Base-by-base conservation (phyloP, 2,329 filamentous ascomycete species). In the Aspergillus eucalypticola region DNA sequence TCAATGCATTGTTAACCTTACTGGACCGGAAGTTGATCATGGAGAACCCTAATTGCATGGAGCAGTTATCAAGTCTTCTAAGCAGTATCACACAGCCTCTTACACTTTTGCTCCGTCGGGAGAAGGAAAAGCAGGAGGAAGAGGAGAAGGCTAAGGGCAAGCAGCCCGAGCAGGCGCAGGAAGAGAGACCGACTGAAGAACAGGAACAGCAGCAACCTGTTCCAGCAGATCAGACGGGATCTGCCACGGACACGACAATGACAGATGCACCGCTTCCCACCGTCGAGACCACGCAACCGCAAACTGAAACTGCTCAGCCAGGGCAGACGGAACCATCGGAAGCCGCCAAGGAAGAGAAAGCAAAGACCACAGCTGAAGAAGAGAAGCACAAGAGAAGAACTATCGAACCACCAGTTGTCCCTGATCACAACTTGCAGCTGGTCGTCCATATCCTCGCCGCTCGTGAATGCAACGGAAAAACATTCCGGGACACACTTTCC, bases 391-490 rank as follows among this genome's bases (percentile, higher is more conserved):
- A 85, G 78, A 88, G 84, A 73, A 86, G 76, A 75, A 86, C 78
- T 65, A 80, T 96, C 55, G 87, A 90, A 54, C 91, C 93, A 29
- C 95, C 95, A 0, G 83, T 93, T 48, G 89, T 99, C 57, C 93
- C 95, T 5, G 87, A 94, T 29, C 86, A 92, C 72, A 97, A 98
- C 73, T 84, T 99, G 59, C 91, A 90, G 60, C 82, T 98, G 59
- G 92, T 99, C n/a, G 91, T 98, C 68, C 95, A 95, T 73, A 96
- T 99, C 59, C 90, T 99, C 66, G 92, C 96, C 46, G 94, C 94
- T 64, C 90, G 93, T 52, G 95, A 99, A 76, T 99, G 95, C 78
- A 96, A 92, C 72, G 93, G 91, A 64, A 97, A 96, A 82, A 98
- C 95, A 0, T 99, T 99, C 83, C 91, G 95, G 73, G 96, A 98